Evolutionary conservation across 495 filamentous ascomycete genomes (phyloP), one percentile per base, ranked within the genome.

Genomic region (Xylaria venustula): DNA sequence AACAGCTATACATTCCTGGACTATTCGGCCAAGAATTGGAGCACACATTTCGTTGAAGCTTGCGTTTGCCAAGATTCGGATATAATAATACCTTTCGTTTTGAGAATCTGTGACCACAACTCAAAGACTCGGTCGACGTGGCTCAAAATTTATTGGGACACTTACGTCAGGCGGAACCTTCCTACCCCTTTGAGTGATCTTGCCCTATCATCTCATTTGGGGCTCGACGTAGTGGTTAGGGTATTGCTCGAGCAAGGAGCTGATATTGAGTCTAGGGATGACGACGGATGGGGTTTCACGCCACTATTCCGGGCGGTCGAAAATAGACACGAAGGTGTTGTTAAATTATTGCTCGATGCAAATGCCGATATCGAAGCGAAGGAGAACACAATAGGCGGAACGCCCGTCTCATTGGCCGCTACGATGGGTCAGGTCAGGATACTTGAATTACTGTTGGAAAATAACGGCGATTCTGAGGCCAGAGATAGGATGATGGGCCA

Each of bases 351-450:
- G 19, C 28, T 56, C 0, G 54, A 56, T 5, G 36, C 34, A 11
- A 42, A 42, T 2, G 41, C 54, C 17, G 30, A 48, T 14, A 15
- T 61, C 41, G 30, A 64, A 65, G 1, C 78, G 67, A 50, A 14
- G 32, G 14, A 28, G 30, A 5, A 11, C 30, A 5, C 11, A n/a
- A n/a, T n/a, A n/a, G n/a, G n/a, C n/a, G n/a, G n/a, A n/a, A n/a
- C n/a, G n/a, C n/a, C n/a, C n/a, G n/a, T n/a, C n/a, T n/a, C n/a
- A n/a, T n/a, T n/a, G n/a, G n/a, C n/a, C n/a, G n/a, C n/a, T n/a
- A n/a, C n/a, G n/a, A n/a, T n/a, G n/a, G n/a, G n/a, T n/a, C n/a
- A n/a, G n/a, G n/a, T n/a, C n/a, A n/a, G n/a, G n/a, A n/a, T n/a
- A n/a, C n/a, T n/a, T n/a, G n/a, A n/a, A n/a, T n/a, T n/a, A n/a